phyloP scores from a whole-genome alignment of 2,329 filamentous ascomycete species.

The Diaporthe caulivora region DNA sequence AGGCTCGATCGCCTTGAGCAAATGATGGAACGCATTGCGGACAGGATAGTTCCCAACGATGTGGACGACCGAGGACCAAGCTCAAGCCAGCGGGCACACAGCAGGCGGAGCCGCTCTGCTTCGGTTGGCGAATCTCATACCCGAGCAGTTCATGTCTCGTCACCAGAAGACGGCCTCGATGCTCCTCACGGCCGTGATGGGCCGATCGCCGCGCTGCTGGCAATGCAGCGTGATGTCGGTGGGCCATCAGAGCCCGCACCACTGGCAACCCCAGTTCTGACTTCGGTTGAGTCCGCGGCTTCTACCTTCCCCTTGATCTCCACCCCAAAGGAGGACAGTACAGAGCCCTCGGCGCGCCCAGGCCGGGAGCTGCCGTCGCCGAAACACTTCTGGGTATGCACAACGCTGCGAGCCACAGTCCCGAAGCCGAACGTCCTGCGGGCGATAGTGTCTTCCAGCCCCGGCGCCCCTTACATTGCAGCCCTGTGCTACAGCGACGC shows the following conservation, averaged over 20 bases:
- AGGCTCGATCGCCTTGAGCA: slow-evolving; percentile 60
- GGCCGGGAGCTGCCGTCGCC: slow-evolving; percentile 39
- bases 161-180: slow-evolving; percentile 47
- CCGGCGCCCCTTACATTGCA: slow-evolving; percentile 47
- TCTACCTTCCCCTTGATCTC: slow-evolving; percentile 11
- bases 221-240: slow-evolving; percentile 41
- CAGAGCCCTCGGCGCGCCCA: background rate
- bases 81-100: slow-evolving; percentile 32
- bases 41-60: slow-evolving; percentile 49
- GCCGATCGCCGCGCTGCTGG: slow-evolving; percentile 47
- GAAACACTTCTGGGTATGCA: slow-evolving; percentile 50
- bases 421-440: slow-evolving; percentile 51
- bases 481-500: slow-evolving; percentile 49
- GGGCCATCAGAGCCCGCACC: slow-evolving; percentile 39
- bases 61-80: background rate
- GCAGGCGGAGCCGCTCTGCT: slow-evolving; percentile 41
- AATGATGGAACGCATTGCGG: slow-evolving; percentile 59
- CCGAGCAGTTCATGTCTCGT: slow-evolving; percentile 43
- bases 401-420: slow-evolving; percentile 49
- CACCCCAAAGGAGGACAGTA: slow-evolving; percentile 4
- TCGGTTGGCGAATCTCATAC: slow-evolving; percentile 39
- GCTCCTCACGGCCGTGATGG: slow-evolving; percentile 47
- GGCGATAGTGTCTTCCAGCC: slow-evolving; percentile 45
- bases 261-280: slow-evolving; percentile 40
- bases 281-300: slow-evolving; percentile 39